Percentiles rank a stretch among this genome's conserved stretches.
phyloP scores from a whole-genome alignment of 768 basidiomycete species.

The Mycena kentingensis region DNA sequence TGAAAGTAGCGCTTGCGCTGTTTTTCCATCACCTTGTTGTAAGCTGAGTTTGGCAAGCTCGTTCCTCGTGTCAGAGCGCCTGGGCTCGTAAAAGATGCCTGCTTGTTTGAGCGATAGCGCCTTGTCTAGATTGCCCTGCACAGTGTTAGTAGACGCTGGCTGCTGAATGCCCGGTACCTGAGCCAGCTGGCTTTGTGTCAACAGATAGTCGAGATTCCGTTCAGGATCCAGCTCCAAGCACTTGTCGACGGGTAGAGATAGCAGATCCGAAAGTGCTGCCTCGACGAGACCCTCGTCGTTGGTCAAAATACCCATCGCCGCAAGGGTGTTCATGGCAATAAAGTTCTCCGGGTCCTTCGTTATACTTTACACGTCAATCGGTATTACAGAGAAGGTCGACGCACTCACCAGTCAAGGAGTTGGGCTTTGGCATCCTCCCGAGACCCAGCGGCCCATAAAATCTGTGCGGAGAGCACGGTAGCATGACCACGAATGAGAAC shows the following conservation, averaged over 20 bases:
- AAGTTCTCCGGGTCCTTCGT: constrained; percentile 76
- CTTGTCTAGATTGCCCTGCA: constrained; percentile 49
- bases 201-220: constrained; percentile 69
- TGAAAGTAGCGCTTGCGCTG: constrained; percentile 51
- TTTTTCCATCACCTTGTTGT: constrained; percentile 43
- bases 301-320: constrained; percentile 87
- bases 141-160: background rate
- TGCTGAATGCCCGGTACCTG: constrained; percentile 50
- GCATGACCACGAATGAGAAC: constrained; percentile 61
- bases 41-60: constrained; percentile 58
- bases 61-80: constrained; percentile 47
- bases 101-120: constrained; percentile 59
- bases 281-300: constrained; percentile 79
- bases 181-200: constrained; percentile 71
- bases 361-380: constrained; percentile 55
- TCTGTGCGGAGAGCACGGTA: constrained; percentile 78
- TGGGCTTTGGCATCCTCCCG: constrained; percentile 76
- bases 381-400: background rate
- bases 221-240: constrained; percentile 67
- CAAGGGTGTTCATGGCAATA: constrained; percentile 78
- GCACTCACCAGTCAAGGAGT: constrained; percentile 77
- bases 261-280: constrained; percentile 82
- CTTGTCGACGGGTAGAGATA: constrained; percentile 66
- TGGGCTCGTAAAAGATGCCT: constrained; percentile 59
- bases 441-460: constrained; percentile 79